phyloP scores from a whole-genome alignment of 2,329 filamentous ascomycete genomes.

The Alternaria atra region DNA sequence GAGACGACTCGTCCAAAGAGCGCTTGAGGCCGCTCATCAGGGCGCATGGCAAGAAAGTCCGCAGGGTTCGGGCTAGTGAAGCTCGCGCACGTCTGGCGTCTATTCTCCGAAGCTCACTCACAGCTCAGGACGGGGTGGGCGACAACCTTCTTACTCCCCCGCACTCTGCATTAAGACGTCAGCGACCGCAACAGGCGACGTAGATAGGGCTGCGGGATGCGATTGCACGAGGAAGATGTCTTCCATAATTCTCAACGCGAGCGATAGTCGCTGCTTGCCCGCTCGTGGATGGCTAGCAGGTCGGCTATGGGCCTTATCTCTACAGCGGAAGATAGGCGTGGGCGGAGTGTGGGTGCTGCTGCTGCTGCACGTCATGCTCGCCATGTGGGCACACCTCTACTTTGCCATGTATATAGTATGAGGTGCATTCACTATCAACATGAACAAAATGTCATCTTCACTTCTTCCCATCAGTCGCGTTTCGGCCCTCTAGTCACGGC shows the following conservation, averaged over 20 bases:
- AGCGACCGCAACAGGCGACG: constrained; percentile 9
- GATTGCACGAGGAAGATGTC: constrained; percentile 15
- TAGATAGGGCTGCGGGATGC: constrained; percentile 10
- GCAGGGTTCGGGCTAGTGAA: constrained; percentile 17
- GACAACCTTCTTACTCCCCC: constrained; percentile 20
- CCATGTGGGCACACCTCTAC: not conserved
- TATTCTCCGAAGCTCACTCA: constrained; percentile 1
- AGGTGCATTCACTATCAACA: not conserved
- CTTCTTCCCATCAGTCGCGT: not conserved
- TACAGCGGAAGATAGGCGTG: constrained; percentile 16
- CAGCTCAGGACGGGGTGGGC: constrained; percentile 8
- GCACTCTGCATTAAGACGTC: constrained; percentile 28
- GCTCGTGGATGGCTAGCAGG: constrained; percentile 24
- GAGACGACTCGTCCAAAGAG: constrained; percentile 49
- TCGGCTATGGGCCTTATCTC: constrained; percentile 27
- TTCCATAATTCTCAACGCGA: constrained; percentile 26
- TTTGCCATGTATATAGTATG: not conserved
- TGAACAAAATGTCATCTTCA: not conserved
- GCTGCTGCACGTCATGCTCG: not conserved
- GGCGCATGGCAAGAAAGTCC: constrained; percentile 46
- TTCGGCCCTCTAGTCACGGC: not conserved
- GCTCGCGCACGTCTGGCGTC: constrained; percentile 10
- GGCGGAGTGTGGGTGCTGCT: constrained; percentile 5
- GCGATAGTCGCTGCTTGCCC: constrained; percentile 14
- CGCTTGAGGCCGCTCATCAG: constrained; percentile 53